Evolutionary conservation across 306 rosid genomes (phyloP), one percentile per base, ranked within the genome.

Genomic region (Nissolia schottii): DNA sequence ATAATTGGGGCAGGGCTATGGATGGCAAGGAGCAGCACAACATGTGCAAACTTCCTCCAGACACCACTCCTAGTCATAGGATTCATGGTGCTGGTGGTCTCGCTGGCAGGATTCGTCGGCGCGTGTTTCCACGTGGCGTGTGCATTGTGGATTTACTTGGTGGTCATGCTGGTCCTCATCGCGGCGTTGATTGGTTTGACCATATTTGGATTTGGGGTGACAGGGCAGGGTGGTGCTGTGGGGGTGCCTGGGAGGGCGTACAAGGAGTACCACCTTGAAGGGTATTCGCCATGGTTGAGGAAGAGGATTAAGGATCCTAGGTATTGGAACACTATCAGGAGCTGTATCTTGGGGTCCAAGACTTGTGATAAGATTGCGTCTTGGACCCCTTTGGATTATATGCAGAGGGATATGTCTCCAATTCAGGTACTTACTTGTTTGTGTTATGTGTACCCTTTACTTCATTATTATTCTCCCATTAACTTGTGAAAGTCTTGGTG

Each of bases 121-220:
- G 99, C 99, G 1, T 95, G 99, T 38, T 95, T 95, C 58, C 79
- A 91, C 38, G 99, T 95, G 10, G 97, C 91, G 1, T 95, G 96
- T 85, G 97, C 97, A 9, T 90, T 95, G 0, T 87, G 99, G 96
- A 64, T 95, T 38, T 95, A 95, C 80, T 73, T 95, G 45, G 90
- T 87, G 69, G 83, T 88, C 54, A 91, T 95, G 99, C 28, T 95
- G 70, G 50, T 95, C 12, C 75, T 95, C 9, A 95, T 91, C n/a
- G 91, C 72, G 45, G 71, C 90, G 4, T 82, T 95, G 0, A 25
- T 88, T 70, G 89, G 85, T 0, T 69, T 91, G 60, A 95, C 99
- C 0, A 57, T 89, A 5, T 95, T 95, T 55, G 97, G 99, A 19
- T 86, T 95, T 48, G 92, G 83, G 28, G 96, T 95, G 1, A 86